These are phyloP conservation scores for Gossypium longicalyx DNA, from an alignment of 345 rosid genomes.

Conservation along the genomic window DNA sequence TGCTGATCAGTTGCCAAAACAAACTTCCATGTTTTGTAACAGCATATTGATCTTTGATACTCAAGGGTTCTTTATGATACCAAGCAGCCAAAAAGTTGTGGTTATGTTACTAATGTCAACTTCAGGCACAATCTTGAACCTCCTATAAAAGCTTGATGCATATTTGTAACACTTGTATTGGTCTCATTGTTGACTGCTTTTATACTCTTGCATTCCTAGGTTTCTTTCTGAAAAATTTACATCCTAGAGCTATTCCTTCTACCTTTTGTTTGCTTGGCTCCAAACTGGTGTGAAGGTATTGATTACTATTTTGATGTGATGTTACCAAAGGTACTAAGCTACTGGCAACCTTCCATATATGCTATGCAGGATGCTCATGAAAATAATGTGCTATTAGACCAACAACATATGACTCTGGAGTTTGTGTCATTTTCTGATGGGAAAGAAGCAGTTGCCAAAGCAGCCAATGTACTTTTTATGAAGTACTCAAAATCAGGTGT, in stretches of 20 bases:
- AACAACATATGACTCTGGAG: conserved; percentile 46
- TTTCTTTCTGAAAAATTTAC: background rate
- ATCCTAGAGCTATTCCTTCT: background rate
- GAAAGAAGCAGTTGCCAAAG: conserved; percentile 78
- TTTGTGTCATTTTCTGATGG: conserved; percentile 70
- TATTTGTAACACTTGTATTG: background rate
- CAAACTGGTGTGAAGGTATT: background rate
- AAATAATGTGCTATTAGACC: conserved; percentile 24
- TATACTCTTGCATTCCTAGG: background rate
- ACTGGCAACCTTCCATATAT: background rate
- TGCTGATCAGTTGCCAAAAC: background rate
- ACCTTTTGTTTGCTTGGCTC: background rate
- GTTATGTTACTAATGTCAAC: conserved; percentile 1
- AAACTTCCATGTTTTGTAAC: background rate
- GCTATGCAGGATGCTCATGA: conserved; percentile 44
- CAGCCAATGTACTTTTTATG: conserved; percentile 67
- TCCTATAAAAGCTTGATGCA: background rate
- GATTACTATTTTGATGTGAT: background rate
- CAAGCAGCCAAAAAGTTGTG: background rate
- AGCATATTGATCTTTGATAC: background rate
- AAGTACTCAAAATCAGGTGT: conserved; percentile 37
- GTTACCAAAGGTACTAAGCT: conserved; percentile 11
- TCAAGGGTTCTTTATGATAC: background rate
- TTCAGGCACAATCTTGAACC: background rate
- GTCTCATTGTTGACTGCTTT: background rate